Evolutionary conservation across 768 basidiomycete genomes (phyloP).

Genomic region (Suillus cothurnatus): DNA sequence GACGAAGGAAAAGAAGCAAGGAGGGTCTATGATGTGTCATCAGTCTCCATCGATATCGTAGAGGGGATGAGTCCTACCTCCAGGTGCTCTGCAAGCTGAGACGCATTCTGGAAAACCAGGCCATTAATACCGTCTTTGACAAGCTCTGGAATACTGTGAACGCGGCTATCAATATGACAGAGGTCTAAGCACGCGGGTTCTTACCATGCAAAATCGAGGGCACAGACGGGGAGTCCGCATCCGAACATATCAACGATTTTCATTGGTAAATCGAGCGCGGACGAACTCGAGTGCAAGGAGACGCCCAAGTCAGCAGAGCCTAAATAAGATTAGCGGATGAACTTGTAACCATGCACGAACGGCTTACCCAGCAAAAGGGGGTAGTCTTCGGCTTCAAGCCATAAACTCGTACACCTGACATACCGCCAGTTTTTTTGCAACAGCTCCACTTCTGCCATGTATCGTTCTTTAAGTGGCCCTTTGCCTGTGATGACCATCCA

Average conservation of each 20-base stretch:
- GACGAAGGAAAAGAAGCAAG: slow-evolving; percentile 64
- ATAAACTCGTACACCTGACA: slow-evolving; percentile 79
- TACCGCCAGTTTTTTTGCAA: slow-evolving; percentile 70
- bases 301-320: slow-evolving; percentile 93
- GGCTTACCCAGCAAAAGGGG: slow-evolving; percentile 76
- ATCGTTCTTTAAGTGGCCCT: slow-evolving; percentile 72
- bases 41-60: slow-evolving; percentile 2
- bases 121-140: slow-evolving; percentile 88
- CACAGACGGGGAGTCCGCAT: slow-evolving; percentile 91
- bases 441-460: slow-evolving; percentile 67
- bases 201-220: slow-evolving; percentile 86
- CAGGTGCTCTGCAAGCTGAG: slow-evolving; percentile 71
- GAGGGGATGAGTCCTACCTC: slow-evolving; percentile 38
- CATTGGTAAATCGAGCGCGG: slow-evolving; percentile 94
- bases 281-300: slow-evolving; percentile 88
- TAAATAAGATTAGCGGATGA: slow-evolving; percentile 28
- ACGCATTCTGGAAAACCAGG: slow-evolving; percentile 66
- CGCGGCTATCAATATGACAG: slow-evolving; percentile 8
- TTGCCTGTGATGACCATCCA: slow-evolving; percentile 90
- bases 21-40: slow-evolving; percentile 44
- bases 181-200: slow-evolving; percentile 21
- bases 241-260: slow-evolving; percentile 99
- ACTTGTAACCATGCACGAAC: not conserved
- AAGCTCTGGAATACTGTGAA: slow-evolving; percentile 75
- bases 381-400: slow-evolving; percentile 91